Evolutionary conservation across 2,329 filamentous ascomycete species (phyloP).

Genomic region (Xylaria sp.): DNA sequence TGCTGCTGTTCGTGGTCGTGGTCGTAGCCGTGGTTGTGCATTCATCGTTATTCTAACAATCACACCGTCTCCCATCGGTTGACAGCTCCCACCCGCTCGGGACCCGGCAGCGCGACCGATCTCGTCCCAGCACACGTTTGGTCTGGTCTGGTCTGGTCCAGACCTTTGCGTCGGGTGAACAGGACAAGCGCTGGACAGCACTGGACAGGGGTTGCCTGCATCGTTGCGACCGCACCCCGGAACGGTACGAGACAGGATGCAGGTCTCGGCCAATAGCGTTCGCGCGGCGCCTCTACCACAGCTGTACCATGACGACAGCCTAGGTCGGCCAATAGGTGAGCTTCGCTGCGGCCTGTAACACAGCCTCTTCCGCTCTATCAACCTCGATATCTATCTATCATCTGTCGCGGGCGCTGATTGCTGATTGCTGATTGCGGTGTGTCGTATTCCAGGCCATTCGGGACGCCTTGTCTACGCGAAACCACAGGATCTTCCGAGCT

Average conservation of each 20-base stretch:
- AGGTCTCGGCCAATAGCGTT: constrained; percentile 36
- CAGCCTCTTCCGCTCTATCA: constrained; percentile 16
- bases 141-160: not conserved
- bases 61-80: not conserved
- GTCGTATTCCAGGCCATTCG: constrained; percentile 41
- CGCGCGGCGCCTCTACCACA: constrained; percentile 33
- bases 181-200: not conserved
- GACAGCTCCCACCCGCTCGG: constrained; percentile 9
- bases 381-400: constrained; percentile 11
- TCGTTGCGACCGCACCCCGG: constrained; percentile 24
- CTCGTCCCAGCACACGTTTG: constrained; percentile 5
- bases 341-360: constrained; percentile 31
- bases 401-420: not conserved
- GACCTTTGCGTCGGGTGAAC: constrained; percentile 13
- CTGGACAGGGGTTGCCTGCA: constrained; percentile 22
- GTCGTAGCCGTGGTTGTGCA: too few relatives aligned
- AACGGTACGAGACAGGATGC: constrained; percentile 28
- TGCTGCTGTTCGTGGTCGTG: too few relatives aligned
- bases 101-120: constrained; percentile 20
- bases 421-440: constrained; percentile 15
- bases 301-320: constrained; percentile 46
- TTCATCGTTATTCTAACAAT: not conserved
- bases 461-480: constrained; percentile 53
- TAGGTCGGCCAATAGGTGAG: constrained; percentile 41
- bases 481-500: constrained; percentile 79